Conservation (phyloP, 768 basidiomycete species). For the Imleria badia region DNA sequence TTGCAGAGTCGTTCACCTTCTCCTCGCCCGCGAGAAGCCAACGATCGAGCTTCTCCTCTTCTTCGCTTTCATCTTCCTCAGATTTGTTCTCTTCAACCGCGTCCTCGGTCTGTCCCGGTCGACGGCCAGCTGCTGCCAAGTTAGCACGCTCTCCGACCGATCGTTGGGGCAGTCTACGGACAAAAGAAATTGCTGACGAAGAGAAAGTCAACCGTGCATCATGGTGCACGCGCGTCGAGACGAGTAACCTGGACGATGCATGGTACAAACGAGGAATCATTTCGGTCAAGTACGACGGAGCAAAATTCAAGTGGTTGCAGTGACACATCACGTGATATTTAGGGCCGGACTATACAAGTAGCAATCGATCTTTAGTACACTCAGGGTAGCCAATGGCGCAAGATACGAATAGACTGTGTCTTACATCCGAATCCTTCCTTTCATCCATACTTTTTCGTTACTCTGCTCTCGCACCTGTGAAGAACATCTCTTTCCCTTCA, state of each 20-base stretch:
- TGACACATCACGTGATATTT: slow-evolving; percentile 23
- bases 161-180: slow-evolving; percentile 13
- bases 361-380: no score
- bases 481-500: slow-evolving; percentile 41
- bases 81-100: slow-evolving; percentile 1
- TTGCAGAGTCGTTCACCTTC: slow-evolving; percentile 18
- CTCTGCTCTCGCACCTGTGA: slow-evolving; percentile 49
- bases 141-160: slow-evolving; percentile 1
- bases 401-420: background rate
- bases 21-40: slow-evolving; percentile 15
- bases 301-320: slow-evolving; percentile 18
- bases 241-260: slow-evolving; percentile 10
- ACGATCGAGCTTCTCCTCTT: slow-evolving; percentile 16
- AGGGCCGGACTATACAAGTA: slow-evolving; percentile 13
- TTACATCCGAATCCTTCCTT: slow-evolving; percentile 17
- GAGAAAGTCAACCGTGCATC: slow-evolving; percentile 21
- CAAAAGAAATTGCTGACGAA: slow-evolving; percentile 14
- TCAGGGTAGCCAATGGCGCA: background rate
- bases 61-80: slow-evolving; percentile 1
- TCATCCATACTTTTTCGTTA: slow-evolving; percentile 52
- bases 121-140: background rate
- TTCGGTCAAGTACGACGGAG: background rate
- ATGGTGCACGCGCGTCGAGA: slow-evolving; percentile 6
- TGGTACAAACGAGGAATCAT: slow-evolving; percentile 26
- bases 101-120: slow-evolving; percentile 3